These are phyloP conservation scores for Solanum boliviense DNA, from an alignment of 257 asterid species.

Conservation along the genomic window DNA sequence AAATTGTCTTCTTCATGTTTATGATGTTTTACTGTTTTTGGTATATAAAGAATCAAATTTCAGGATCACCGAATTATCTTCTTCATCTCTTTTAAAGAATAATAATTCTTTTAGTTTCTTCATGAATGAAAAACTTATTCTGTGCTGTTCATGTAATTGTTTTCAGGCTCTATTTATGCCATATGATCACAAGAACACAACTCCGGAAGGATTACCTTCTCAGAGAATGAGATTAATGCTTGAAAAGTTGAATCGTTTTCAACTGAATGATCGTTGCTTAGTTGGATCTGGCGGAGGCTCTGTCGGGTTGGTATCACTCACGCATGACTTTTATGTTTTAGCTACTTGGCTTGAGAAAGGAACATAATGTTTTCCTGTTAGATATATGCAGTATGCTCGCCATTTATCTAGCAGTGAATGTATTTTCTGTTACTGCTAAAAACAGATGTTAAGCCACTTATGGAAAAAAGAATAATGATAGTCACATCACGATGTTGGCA, in stretches of 20 bases:
- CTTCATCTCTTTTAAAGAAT: neutral
- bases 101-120: neutral
- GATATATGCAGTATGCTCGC: neutral
- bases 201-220: slow-evolving; percentile 77
- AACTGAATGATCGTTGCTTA: slow-evolving; percentile 72
- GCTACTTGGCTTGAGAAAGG: neutral
- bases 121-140: neutral
- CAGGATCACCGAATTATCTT: neutral
- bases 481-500: neutral
- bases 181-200: slow-evolving; percentile 91
- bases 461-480: neutral
- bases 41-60: neutral
- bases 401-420: neutral
- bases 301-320: slow-evolving; percentile 70
- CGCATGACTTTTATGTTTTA: neutral
- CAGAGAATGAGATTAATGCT: slow-evolving; percentile 78
- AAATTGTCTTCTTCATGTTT: neutral
- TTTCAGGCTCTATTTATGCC: slow-evolving; percentile 93
- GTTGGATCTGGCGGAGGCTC: slow-evolving; percentile 99
- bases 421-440: neutral
- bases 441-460: neutral
- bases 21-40: neutral
- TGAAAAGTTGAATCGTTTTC: slow-evolving; percentile 72
- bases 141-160: neutral
- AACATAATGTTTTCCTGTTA: neutral